Conservation (phyloP, 768 basidiomycete genomes). For the Phylloporus scabripes region DNA sequence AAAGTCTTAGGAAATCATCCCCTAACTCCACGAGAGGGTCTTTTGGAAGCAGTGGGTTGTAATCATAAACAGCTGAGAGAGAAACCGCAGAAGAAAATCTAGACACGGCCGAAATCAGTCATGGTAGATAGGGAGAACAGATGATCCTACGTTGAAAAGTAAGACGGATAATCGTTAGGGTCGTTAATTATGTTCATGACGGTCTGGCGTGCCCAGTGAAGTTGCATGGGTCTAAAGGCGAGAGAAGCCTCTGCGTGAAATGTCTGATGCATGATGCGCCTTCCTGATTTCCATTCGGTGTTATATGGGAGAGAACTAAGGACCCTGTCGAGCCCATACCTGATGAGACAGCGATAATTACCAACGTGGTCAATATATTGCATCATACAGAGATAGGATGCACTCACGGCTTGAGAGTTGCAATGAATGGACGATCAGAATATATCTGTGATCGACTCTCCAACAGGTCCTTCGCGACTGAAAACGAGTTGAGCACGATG, state of each 20-base stretch:
- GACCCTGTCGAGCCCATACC: conserved; percentile 6
- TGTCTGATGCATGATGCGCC: conserved; percentile 6
- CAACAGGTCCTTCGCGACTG: conserved; percentile 39
- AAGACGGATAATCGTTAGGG: neutral
- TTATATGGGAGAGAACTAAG: conserved; percentile 1
- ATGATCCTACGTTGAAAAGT: neutral
- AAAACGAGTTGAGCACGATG: conserved; percentile 40
- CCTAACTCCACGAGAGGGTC: neutral
- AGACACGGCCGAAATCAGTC: neutral
- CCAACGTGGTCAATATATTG: too few species aligned
- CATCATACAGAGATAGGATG: too few species aligned
- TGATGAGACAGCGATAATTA: neutral
- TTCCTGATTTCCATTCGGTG: neutral
- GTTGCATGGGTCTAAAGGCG: conserved; percentile 3
- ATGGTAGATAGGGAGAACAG: too few species aligned
- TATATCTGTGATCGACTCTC: conserved; percentile 41
- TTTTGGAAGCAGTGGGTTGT: neutral
- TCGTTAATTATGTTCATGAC: neutral
- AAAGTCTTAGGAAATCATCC: neutral
- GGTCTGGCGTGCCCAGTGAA: conserved; percentile 1
- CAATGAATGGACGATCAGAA: conserved; percentile 41
- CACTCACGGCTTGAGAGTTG: conserved; percentile 7
- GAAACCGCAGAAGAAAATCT: neutral
- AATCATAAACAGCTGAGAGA: neutral
- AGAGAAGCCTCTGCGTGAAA: neutral